Base-by-base conservation (phyloP, 768 basidiomycete species). In the Kwoniella mangroviensis region DNA sequence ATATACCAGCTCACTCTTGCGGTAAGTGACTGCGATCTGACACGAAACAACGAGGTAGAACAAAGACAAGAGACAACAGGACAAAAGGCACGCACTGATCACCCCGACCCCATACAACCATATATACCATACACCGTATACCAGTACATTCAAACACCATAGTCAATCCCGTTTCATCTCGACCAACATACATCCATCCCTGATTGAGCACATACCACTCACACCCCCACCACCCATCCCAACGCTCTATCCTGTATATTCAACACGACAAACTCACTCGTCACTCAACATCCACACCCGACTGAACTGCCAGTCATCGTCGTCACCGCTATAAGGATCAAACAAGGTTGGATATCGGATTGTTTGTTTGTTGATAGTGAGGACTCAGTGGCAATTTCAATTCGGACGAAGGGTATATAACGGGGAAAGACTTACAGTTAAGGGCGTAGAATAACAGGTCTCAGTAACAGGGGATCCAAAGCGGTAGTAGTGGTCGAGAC, bases 361-460 rank as follows among this genome's bases (percentile, higher is more conserved):
- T 24, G 41, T 59, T 43, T 34, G 19, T 17, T n/a, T 59, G 15
- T 28, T 12, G 34, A 4, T 7, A 43, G 12, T 43, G 15, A 28
- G 19, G 9, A 40, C 10, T 34, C 58, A 34, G 28, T 57, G 24
- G 22, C 56, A 40, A 68, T 68, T 68, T 53, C 67, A 51, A 68
- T 68, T 43, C 61, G 67, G 67, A 61, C 67, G 58, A 68, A 67
- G 63, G 56, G 65, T 45, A 40, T 21, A 49, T n/a, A 34, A 24
- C 11, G 34, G 19, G 54, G 21, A 57, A 17, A 41, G 52, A 43
- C 61, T 10, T 53, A 42, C 56, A 57, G 11, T 26, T 2, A 26
- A 13, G 42, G 28, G 61, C 21, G n/a, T 21, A 17, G 26, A 56
- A 49, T 56, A 55, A 24, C 34, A 7, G 34, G 34, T 34, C 6